Evolutionary conservation across 331 rosid genomes (phyloP), one percentile per base, ranked within the genome.

Genomic region (Cydonia oblonga): DNA sequence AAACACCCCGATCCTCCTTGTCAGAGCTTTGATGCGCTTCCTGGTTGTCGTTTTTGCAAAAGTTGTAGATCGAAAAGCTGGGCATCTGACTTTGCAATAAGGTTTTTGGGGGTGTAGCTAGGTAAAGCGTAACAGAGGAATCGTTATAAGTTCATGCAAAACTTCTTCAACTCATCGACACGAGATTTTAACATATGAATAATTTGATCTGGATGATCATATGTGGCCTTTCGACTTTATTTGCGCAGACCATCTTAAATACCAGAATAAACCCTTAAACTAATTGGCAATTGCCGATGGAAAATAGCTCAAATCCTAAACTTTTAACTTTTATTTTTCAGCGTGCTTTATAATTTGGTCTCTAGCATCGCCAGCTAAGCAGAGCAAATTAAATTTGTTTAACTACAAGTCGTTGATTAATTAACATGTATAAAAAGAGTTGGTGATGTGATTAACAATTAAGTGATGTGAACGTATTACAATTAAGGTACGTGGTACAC

Each of bases 401-500:
- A 49, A 49, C 22, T 2, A 49, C 1, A 6, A 18, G 10, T 7
- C 56, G 1, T 6, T 49, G 10, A 18, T 49, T 49, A 49, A 49
- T 49, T 49, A 49, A 6, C 7, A 0, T 49, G 0, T 49, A 49
- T 49, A 49, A 18, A 6, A 49, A 49, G 10, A 49, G 56, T 49
- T 49, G 7, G 9, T 49, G 54, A 49, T 49, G 54, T 49, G 22
- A 2, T 49, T 49, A 49, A 46, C 8, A 46, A 46, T 46, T 16
- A 49, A 49, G 20, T 18, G 18, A 49, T 7, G 15, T 56, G 29
- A 56, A 2, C 29, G 62, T 4, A 4, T 22, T 5, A 60, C 4
- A 1, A 60, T 40, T 69, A 64, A 82, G 95, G 70, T 90, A 85
- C 53, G 96, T 90, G 59, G 96, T 88, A 25, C 90, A 38, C 66